Percentiles rank a stretch among this genome's conserved stretches.
Conservation (phyloP, 768 basidiomycete species). For the Leccinum disarticulatum region DNA sequence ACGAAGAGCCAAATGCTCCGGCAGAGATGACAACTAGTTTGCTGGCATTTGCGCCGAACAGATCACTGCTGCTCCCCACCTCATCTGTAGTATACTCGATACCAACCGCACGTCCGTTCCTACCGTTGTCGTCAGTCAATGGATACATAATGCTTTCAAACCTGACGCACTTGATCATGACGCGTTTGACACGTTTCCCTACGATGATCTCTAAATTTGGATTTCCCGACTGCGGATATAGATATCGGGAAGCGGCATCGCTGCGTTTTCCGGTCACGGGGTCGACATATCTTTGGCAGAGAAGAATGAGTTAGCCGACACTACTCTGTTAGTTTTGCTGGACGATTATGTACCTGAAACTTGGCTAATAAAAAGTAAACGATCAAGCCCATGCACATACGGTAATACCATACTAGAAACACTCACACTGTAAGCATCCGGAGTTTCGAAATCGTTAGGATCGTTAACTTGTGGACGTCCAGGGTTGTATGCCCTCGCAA, state of each 20-base stretch:
- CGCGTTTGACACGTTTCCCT: slow-evolving; percentile 16
- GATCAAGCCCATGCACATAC: too few relatives aligned
- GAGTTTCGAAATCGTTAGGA: too few relatives aligned
- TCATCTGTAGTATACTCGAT: slow-evolving; percentile 32
- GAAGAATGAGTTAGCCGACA: neutral
- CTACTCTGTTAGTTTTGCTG: too few relatives aligned
- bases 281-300: slow-evolving; percentile 48
- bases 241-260: slow-evolving; percentile 32
- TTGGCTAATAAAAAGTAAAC: too few relatives aligned
- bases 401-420: too few relatives aligned
- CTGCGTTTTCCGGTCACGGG: slow-evolving; percentile 34
- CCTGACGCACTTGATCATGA: neutral
- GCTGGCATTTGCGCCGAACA: slow-evolving; percentile 25
- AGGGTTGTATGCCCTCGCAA: too few relatives aligned
- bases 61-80: neutral
- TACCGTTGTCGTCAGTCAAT: slow-evolving; percentile 8
- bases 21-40: slow-evolving; percentile 48
- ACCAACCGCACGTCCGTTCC: slow-evolving; percentile 36
- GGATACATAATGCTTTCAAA: neutral
- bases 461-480: too few relatives aligned
- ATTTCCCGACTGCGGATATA: slow-evolving; percentile 33
- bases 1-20: slow-evolving; percentile 55
- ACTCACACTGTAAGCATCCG: too few relatives aligned
- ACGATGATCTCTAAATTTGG: slow-evolving; percentile 31
- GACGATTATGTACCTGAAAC: too few relatives aligned